phyloP scores from a whole-genome alignment of 495 filamentous ascomycete species.

The Aspergillus funiculosus region DNA sequence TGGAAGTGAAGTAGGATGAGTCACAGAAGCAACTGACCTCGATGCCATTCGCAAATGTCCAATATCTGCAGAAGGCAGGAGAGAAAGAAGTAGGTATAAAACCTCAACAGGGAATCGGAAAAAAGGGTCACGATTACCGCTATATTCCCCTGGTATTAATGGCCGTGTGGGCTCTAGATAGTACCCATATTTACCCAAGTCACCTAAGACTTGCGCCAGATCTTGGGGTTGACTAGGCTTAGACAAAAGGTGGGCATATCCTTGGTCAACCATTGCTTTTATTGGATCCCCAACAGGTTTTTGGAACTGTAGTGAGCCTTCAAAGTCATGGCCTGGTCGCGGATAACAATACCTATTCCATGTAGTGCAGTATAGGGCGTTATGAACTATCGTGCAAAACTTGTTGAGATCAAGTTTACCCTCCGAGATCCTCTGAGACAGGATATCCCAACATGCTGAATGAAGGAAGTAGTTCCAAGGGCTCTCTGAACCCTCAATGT shows the following conservation, averaged over 20 bases:
- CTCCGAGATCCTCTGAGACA: constrained; percentile 2
- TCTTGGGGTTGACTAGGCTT: not conserved
- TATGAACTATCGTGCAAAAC: not conserved
- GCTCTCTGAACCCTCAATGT: not conserved
- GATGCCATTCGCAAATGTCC: not conserved
- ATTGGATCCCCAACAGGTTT: not conserved
- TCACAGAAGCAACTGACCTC: not conserved
- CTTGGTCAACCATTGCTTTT: not conserved
- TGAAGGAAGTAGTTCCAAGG: not conserved
- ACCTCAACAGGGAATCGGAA: constrained; percentile 1
- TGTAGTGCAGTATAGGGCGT: not conserved
- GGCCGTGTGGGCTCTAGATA: too few relatives aligned
- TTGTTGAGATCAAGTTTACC: not conserved
- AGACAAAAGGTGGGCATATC: not conserved
- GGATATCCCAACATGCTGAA: constrained; percentile 5
- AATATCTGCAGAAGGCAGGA: not conserved
- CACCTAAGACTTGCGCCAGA: not conserved
- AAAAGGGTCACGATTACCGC: not conserved
- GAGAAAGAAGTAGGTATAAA: not conserved
- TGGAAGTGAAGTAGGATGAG: not conserved
- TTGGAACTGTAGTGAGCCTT: constrained; percentile 5
- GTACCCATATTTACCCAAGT: too few relatives aligned
- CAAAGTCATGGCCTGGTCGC: constrained; percentile 11
- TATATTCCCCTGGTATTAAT: not conserved
- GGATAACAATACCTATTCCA: constrained; percentile 1